Percentiles rank a stretch among this genome's conserved stretches.
Conservation (phyloP, 2,329 filamentous ascomycete genomes). For the Nigrograna mackinnonii region DNA sequence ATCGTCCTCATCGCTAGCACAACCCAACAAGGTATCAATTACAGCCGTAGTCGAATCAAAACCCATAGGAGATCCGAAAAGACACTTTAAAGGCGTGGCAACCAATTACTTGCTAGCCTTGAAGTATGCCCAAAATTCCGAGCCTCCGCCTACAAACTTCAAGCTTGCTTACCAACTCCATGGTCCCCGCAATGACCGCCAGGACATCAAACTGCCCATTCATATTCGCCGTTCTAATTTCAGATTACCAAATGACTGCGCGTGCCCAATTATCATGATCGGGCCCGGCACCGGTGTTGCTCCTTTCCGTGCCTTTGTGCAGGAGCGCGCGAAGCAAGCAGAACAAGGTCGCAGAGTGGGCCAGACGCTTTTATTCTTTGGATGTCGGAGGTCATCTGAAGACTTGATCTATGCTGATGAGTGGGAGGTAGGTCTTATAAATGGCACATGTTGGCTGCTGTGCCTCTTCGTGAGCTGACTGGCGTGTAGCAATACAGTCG, state of each 20-base stretch:
- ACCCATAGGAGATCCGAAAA: slow-evolving; percentile 72
- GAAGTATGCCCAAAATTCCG: slow-evolving; percentile 95
- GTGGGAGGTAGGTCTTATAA: too few relatives aligned
- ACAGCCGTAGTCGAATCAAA: slow-evolving; percentile 92
- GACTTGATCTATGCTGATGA: slow-evolving; percentile 86
- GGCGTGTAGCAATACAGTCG: too few relatives aligned
- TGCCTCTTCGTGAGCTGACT: too few relatives aligned
- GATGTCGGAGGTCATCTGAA: slow-evolving; percentile 71
- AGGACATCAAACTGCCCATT: slow-evolving; percentile 91
- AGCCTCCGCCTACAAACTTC: slow-evolving; percentile 78
- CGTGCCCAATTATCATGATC: slow-evolving; percentile 87
- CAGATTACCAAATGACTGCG: slow-evolving; percentile 93
- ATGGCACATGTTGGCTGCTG: too few relatives aligned
- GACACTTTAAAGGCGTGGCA: slow-evolving; percentile 88
- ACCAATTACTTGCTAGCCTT: slow-evolving; percentile 96
- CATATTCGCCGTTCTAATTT: slow-evolving; percentile 99
- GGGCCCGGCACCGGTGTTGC: slow-evolving; percentile 87
- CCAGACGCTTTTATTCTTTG: slow-evolving; percentile 72
- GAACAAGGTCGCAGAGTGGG: slow-evolving; percentile 8
- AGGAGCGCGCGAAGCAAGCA: slow-evolving; percentile 62
- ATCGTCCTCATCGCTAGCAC: slow-evolving; percentile 91
- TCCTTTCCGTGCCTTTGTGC: slow-evolving; percentile 79
- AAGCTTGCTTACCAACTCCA: slow-evolving; percentile 83
- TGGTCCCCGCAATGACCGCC: slow-evolving; percentile 94
- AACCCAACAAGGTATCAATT: slow-evolving; percentile 92